These are phyloP conservation scores for Myotisia sp. DNA, from an alignment of 2,329 filamentous ascomycete species.

Conservation along the genomic window DNA sequence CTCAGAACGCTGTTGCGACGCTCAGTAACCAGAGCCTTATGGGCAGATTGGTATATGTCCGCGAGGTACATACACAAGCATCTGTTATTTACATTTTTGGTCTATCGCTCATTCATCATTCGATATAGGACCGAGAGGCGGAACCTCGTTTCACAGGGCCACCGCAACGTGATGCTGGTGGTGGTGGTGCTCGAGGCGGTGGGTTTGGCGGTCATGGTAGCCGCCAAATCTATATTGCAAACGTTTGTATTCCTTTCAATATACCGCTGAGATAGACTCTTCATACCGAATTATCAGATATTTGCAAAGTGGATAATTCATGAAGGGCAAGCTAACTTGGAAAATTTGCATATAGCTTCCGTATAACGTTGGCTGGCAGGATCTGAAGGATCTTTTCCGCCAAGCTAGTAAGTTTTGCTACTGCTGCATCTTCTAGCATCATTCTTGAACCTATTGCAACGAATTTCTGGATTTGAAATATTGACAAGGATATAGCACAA, in stretches of 20 bases:
- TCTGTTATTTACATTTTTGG: not conserved
- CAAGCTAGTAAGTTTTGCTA: conserved; percentile 65
- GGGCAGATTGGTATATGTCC: conserved; percentile 95
- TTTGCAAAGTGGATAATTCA: not conserved
- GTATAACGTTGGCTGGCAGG: conserved; percentile 96
- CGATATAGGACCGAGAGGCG: conserved; percentile 74
- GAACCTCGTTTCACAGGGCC: conserved; percentile 89
- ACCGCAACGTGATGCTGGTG: conserved; percentile 50
- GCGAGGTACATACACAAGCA: conserved; percentile 52
- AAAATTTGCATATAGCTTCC: conserved; percentile 58
- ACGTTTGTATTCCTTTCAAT: conserved; percentile 57
- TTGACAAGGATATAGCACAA: conserved; percentile 30
- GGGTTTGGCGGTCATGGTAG: conserved; percentile 42
- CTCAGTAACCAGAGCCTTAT: conserved; percentile 99
- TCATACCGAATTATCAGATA: no score
- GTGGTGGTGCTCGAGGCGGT: conserved; percentile 39
- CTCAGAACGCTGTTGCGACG: conserved; percentile 89
- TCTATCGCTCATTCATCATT: conserved; percentile 8
- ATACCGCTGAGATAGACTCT: no score
- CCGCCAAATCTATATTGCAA: conserved; percentile 92
- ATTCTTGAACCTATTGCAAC: not conserved
- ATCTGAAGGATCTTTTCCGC: conserved; percentile 95
- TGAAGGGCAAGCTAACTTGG: conserved; percentile 23
- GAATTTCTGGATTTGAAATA: no score
- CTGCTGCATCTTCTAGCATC: not conserved